Evolutionary conservation across 768 basidiomycete genomes (phyloP).

Genomic region (Termitomyces sp.): DNA sequence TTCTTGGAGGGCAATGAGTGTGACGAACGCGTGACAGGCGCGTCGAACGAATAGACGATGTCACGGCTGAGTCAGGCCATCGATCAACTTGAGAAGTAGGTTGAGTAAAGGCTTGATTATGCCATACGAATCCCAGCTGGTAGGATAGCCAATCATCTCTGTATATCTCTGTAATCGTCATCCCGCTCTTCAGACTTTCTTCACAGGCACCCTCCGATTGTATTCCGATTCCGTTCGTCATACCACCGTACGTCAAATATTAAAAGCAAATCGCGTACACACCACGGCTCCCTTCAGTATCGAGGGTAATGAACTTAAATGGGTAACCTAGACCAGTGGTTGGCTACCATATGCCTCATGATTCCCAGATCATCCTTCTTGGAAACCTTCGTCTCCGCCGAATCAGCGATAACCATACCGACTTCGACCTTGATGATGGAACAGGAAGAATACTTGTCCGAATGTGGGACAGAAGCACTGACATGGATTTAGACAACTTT

Average conservation of each 20-base stretch:
- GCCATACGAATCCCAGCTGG: neutral
- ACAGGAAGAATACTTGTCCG: neutral
- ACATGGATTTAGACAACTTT: neutral
- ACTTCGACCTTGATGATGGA: neutral
- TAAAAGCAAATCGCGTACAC: neutral
- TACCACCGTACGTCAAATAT: neutral
- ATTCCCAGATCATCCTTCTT: neutral
- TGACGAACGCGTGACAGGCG: conserved; percentile 10
- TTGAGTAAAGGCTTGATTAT: neutral
- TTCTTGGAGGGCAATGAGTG: neutral
- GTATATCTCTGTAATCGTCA: neutral
- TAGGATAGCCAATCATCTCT: neutral
- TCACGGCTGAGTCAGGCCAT: neutral
- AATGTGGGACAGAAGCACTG: neutral
- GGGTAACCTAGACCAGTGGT: neutral
- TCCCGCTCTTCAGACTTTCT: neutral
- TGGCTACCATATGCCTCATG: neutral
- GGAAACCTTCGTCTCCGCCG: neutral
- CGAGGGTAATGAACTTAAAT: neutral
- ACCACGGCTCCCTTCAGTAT: neutral
- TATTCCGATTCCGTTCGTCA: neutral
- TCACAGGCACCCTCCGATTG: neutral
- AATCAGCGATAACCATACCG: neutral
- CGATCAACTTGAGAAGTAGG: neutral
- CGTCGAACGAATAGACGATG: neutral